Evolutionary conservation across 805 yeast species (phyloP).

Genomic region (Pichia rugopelliculosa): DNA sequence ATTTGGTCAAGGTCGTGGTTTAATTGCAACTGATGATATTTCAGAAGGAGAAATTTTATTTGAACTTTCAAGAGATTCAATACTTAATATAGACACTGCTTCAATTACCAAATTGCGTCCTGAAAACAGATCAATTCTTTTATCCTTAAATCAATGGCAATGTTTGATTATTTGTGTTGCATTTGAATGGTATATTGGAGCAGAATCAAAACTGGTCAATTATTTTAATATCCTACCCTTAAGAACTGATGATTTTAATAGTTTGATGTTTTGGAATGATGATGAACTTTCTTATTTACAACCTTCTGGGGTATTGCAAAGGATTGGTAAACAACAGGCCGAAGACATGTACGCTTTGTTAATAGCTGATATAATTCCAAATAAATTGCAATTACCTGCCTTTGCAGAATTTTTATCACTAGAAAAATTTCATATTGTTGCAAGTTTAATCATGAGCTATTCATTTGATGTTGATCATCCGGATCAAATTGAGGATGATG

Average conservation of each 20-base stretch:
- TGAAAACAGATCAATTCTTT: conserved; percentile 31
- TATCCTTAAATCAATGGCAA: conserved; percentile 63
- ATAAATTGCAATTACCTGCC: conserved; percentile 29
- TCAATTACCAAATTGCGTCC: conserved; percentile 31
- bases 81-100: conserved; percentile 56
- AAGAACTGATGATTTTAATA: conserved; percentile 36
- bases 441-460: conserved; percentile 79
- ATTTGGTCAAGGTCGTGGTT: conserved; percentile 67
- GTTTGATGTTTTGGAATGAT: conserved; percentile 74
- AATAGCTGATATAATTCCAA: conserved; percentile 32
- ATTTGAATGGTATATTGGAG: conserved; percentile 46
- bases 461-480: conserved; percentile 71
- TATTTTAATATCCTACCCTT: conserved; percentile 69
- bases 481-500: conserved; percentile 25
- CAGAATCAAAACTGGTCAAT: conserved; percentile 52
- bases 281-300: conserved; percentile 46
- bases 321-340: conserved; percentile 69
- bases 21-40: conserved; percentile 59
- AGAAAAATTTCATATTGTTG: conserved; percentile 62
- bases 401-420: conserved; percentile 33
- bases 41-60: conserved; percentile 57
- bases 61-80: conserved; percentile 51
- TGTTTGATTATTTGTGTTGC: conserved; percentile 61
- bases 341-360: conserved; percentile 47
- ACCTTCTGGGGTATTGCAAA: conserved; percentile 63